A percentile compares a stretch with the other conserved stretches of the same genome.
phyloP scores from a whole-genome alignment of 2,329 filamentous ascomycete genomes.

The Lasiodiplodia sp. region DNA sequence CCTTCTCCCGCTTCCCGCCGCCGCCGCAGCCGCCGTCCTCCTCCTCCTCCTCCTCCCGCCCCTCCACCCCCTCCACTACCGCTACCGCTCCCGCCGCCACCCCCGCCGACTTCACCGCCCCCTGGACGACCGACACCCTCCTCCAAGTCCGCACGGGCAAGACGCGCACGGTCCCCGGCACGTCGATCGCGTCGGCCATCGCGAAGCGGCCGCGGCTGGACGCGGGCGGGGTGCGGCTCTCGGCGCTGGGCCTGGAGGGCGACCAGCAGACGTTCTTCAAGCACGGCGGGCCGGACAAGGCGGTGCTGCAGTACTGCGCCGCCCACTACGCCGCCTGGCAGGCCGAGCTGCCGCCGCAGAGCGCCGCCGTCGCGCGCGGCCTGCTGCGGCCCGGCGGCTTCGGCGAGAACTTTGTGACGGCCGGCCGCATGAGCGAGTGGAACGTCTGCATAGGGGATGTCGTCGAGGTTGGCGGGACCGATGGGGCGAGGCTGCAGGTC shows the following conservation, averaged over 20 bases:
- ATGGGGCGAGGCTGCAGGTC: conserved; percentile 61
- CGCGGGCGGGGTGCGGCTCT: conserved; percentile 18
- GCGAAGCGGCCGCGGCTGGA: conserved; percentile 55
- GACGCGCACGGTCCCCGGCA: conserved; percentile 61
- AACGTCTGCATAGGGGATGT: conserved; percentile 72
- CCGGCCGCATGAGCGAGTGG: conserved; percentile 63
- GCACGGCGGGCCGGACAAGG: conserved; percentile 70
- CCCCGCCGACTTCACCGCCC: conserved; percentile 34
- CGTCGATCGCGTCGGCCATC: conserved; percentile 63
- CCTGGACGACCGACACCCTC: conserved; percentile 54
- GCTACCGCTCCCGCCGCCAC: not conserved
- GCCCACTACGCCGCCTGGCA: conserved; percentile 66
- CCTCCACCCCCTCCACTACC: not conserved
- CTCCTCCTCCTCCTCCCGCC: not conserved
- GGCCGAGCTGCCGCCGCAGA: conserved; percentile 57
- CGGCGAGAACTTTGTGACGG: conserved; percentile 69
- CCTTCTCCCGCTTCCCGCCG: not conserved
- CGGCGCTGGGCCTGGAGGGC: conserved; percentile 59
- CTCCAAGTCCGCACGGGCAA: conserved; percentile 65
- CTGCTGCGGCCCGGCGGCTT: conserved; percentile 62
- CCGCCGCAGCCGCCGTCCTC: conserved; percentile 27
- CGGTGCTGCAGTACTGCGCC: conserved; percentile 67
- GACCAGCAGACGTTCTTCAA: conserved; percentile 70
- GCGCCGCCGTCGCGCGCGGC: too few species aligned
- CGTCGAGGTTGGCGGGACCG: conserved; percentile 57